phyloP scores from a whole-genome alignment of 129 eudicot genomes.

The Helianthus tuberosus region DNA sequence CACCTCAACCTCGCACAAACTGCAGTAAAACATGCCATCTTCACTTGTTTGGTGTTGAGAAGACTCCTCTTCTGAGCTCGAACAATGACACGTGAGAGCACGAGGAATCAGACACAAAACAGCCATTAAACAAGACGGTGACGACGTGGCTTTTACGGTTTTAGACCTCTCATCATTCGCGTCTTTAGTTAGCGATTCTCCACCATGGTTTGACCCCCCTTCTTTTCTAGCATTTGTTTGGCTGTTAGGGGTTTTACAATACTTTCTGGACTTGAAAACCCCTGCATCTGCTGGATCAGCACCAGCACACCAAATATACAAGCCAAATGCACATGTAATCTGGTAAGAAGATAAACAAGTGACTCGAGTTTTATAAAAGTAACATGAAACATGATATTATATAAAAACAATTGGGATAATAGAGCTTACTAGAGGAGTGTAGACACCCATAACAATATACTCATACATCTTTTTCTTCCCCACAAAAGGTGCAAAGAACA shows the following conservation, averaged over 20 bases:
- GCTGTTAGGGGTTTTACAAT: conserved; percentile 45
- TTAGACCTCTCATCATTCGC: conserved; percentile 37
- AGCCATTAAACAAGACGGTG: conserved; percentile 31
- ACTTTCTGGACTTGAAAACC: conserved; percentile 87
- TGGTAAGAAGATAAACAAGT: conserved; percentile 32
- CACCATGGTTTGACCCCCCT: conserved; percentile 54
- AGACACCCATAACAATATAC: conserved; percentile 84
- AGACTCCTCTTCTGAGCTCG: conserved; percentile 50
- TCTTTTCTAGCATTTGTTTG: conserved; percentile 31
- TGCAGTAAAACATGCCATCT: conserved; percentile 98
- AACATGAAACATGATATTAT: conserved; percentile 7
- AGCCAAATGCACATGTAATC: conserved; percentile 70
- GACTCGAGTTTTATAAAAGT: conserved; percentile 9
- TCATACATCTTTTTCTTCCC: conserved; percentile 77
- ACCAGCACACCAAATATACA: conserved; percentile 94
- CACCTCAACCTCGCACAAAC: conserved; percentile 97
- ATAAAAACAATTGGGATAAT: conserved; percentile 9
- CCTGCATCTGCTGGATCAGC: conserved; percentile 98
- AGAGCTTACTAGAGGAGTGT: conserved; percentile 87
- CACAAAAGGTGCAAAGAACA: conserved; percentile 99
- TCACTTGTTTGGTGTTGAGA: conserved; percentile 70
- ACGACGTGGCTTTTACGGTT: conserved; percentile 33
- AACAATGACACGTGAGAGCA: conserved; percentile 53
- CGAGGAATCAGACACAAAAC: conserved; percentile 62
- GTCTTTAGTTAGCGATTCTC: conserved; percentile 31